A percentile compares a stretch with the other conserved stretches of the same genome.
Conservation (phyloP, 306 rosid genomes). For the Comarum palustre region DNA sequence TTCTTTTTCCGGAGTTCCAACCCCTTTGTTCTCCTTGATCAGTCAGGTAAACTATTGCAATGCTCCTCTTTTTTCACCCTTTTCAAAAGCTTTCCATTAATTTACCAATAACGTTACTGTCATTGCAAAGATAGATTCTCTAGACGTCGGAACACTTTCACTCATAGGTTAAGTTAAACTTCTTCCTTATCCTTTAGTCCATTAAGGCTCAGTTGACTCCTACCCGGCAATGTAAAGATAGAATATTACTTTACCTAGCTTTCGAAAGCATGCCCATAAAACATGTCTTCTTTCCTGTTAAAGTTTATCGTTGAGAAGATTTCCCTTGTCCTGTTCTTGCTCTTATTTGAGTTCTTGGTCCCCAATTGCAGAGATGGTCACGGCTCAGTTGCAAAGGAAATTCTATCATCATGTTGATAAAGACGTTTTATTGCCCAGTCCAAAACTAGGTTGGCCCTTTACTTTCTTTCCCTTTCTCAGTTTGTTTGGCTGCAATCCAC, state of each 20-base stretch:
- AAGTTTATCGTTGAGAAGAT: slow-evolving; percentile 40
- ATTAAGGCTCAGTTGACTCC: slow-evolving; percentile 27
- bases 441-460: slow-evolving; percentile 51
- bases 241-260: slow-evolving; percentile 30
- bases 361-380: slow-evolving; percentile 69
- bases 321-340: slow-evolving; percentile 33
- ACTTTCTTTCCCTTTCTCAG: slow-evolving; percentile 37
- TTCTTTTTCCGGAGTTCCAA: not conserved
- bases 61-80: not conserved
- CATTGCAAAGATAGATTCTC: slow-evolving; percentile 9
- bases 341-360: slow-evolving; percentile 54
- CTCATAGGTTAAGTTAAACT: slow-evolving; percentile 7
- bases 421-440: slow-evolving; percentile 45
- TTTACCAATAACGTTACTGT: slow-evolving; percentile 18
- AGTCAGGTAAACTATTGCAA: slow-evolving; percentile 23
- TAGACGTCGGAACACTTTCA: slow-evolving; percentile 5
- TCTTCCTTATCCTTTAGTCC: slow-evolving; percentile 15
- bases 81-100: not conserved
- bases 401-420: slow-evolving; percentile 48
- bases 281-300: slow-evolving; percentile 36
- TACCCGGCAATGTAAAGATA: slow-evolving; percentile 23
- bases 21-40: not conserved
- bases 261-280: slow-evolving; percentile 26
- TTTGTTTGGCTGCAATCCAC: slow-evolving; percentile 27
- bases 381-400: slow-evolving; percentile 38